Evolutionary conservation across 768 basidiomycete genomes (phyloP).

Genomic region (Glaciozyma martinii): DNA sequence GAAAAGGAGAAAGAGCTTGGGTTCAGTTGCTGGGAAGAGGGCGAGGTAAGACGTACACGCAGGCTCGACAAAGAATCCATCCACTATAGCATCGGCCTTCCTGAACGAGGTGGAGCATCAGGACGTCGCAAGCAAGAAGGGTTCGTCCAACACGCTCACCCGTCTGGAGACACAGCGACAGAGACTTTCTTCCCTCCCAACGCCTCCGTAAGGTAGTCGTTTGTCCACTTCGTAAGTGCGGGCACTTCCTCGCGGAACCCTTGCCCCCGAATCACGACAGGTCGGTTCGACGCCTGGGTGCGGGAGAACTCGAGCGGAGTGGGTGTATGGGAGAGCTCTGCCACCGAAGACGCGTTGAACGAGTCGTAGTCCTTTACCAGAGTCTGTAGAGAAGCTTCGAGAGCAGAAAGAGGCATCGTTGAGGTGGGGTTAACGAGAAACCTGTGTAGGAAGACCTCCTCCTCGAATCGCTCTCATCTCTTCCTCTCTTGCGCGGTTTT

Average conservation of each 20-base stretch:
- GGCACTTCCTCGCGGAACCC: not conserved
- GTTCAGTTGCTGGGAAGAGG: too few species aligned
- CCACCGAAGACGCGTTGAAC: slow-evolving; percentile 9
- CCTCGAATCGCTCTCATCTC: too few species aligned
- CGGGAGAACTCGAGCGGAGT: slow-evolving; percentile 18
- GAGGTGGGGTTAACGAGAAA: not conserved
- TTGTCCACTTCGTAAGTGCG: slow-evolving; percentile 21
- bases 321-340: slow-evolving; percentile 16
- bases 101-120: not conserved
- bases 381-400: not conserved
- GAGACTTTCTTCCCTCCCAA: slow-evolving; percentile 10
- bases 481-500: too few species aligned
- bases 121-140: too few species aligned
- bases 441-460: too few species aligned
- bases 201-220: slow-evolving; percentile 11
- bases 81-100: slow-evolving; percentile 26
- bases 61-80: slow-evolving; percentile 26
- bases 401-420: not conserved
- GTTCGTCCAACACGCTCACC: not conserved
- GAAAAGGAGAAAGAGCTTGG: not conserved
- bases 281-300: slow-evolving; percentile 22
- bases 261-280: slow-evolving; percentile 13
- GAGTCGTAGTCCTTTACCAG: slow-evolving; percentile 16
- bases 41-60: slow-evolving; percentile 8
- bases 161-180: slow-evolving; percentile 18